Evolutionary conservation across 1,284 basidiomycete species (phyloP), one percentile per base, ranked within the genome.

Genomic region (Neotropicomus parvogracilis): DNA sequence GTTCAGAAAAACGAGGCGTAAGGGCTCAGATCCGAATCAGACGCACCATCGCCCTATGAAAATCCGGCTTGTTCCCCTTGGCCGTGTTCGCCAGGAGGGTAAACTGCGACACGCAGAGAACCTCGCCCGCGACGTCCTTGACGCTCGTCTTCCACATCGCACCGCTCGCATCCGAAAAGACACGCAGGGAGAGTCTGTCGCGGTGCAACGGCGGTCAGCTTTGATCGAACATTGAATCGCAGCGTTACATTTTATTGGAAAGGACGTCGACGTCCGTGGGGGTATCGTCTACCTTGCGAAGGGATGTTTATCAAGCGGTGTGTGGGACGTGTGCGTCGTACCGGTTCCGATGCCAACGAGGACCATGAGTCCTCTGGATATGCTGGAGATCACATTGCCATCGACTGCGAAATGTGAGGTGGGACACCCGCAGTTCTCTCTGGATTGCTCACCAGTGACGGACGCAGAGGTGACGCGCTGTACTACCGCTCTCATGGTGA

Each of bases 91-190:
- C 92, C 59, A 92, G 71, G 14, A 95, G 75, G 0, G 92, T 95
- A 66, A 95, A 95, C 59, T 95, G 92, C 1, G 91, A 94, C 13
- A 94, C 89, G 58, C 91, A 94, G 20, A 95, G 77, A 12, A 95
- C 78, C 47, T 94, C 91, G 45, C 91, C 92, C 27, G 80, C 77
- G 28, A 94, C 79, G 54, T 95, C 91, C 66, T 83, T 87, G 47
- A 95, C 84, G 60, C 74, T 91, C 31, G 75, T 70, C 66, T 87
- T 91, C 92, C 92, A 95, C 81, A 84, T 83, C 40, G 74, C 57
- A 53, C 78, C 74, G 19, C 52, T 57, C 8, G 74, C 70, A 60
- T 88, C 85, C 45, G 81, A 75, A 66, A 93, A 95, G 45, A 86
- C 74, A 42, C 84, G 80, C 44, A 92, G 74, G 19, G 76, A 73